Evolutionary conservation across 2,329 filamentous ascomycete genomes (phyloP), one percentile per base, ranked within the genome.

Genomic region (Kalmusia sp.): DNA sequence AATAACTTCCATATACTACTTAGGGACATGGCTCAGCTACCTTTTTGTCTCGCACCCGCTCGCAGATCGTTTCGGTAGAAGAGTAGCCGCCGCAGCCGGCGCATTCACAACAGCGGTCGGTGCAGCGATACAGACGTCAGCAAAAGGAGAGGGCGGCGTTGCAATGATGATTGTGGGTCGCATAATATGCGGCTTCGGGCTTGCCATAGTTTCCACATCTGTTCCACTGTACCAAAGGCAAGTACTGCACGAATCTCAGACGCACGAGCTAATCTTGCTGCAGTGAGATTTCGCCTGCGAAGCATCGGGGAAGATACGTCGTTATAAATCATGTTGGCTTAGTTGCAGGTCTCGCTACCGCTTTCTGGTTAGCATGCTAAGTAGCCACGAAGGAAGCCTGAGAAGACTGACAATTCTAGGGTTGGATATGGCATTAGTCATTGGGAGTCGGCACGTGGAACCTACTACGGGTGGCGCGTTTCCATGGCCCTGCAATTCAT

Each of bases 291-390:
- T 76, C 83, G 0, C 83, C 83, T 0, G 81, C 83, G 0, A 76
- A 73, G 11, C 74, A 84, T 51, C 76, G 84, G 6, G 84, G 84
- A 3, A 77, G 77, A 54, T 83, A 82, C 52, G 83, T 86, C 1
- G 82, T 85, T 8, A 76, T 86, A 68, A 86, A 86, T 60, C 84
- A 86, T 47, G 77, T 85, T 38, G 84, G 84, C 3, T 81, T 86
- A 52, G 79, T 86, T 21, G 76, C 77, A 2, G 84, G 84, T 3
- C 67, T 85, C 6, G 82, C 82, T 1, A 62, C 65, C 4, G 83
- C 83, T 0, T 83, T 85, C 51, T 85, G 83, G 83, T 84, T 67
- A 30, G 73, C 53, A 19, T 15, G 11, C 24, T 6, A 17, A 19
- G 12, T 14, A 25, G n/a, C 4, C 15, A 19, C 3, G 12, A 4